A percentile compares a stretch with the other conserved stretches of the same genome.
Evolutionary conservation across 2,329 filamentous ascomycete species (phyloP).

Genomic region (Arthrobotrys iridis): DNA sequence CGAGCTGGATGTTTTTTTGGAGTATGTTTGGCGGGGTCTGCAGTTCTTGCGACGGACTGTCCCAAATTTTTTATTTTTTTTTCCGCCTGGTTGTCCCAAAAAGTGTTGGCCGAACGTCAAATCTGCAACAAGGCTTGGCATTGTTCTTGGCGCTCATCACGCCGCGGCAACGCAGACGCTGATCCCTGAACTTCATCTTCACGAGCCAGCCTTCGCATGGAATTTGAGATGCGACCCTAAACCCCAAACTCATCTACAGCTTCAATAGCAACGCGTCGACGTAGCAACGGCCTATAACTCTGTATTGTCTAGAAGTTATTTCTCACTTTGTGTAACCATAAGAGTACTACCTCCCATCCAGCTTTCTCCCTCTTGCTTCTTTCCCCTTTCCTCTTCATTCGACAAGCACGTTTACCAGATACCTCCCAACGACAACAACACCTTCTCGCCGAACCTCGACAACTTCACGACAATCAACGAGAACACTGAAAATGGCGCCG

Average conservation of each 20-base stretch:
- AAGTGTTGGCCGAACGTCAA: slow-evolving; percentile 37
- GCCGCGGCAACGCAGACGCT: slow-evolving; percentile 1
- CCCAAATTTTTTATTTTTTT: slow-evolving; percentile 45
- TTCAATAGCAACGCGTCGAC: background rate
- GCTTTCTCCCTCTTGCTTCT: background rate
- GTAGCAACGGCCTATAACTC: background rate
- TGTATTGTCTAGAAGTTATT: no score
- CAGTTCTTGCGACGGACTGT: slow-evolving; percentile 27
- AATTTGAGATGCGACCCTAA: background rate
- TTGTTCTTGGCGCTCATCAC: slow-evolving; percentile 3
- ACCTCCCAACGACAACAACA: background rate
- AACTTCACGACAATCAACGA: no score
- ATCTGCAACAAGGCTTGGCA: slow-evolving; percentile 18
- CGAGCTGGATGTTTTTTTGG: background rate
- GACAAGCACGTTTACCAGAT: background rate
- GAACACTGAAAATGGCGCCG: slow-evolving; percentile 39
- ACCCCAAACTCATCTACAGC: background rate
- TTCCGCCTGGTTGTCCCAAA: slow-evolving; percentile 15
- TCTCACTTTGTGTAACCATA: background rate
- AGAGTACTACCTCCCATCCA: background rate
- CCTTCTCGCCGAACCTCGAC: background rate
- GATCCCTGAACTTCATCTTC: slow-evolving; percentile 2
- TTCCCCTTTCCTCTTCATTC: background rate
- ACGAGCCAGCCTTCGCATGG: no score
- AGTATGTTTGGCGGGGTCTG: slow-evolving; percentile 28